These are phyloP conservation scores for Fusarium liriodendri DNA, from an alignment of 2,329 filamentous ascomycete genomes.

Conservation along the genomic window DNA sequence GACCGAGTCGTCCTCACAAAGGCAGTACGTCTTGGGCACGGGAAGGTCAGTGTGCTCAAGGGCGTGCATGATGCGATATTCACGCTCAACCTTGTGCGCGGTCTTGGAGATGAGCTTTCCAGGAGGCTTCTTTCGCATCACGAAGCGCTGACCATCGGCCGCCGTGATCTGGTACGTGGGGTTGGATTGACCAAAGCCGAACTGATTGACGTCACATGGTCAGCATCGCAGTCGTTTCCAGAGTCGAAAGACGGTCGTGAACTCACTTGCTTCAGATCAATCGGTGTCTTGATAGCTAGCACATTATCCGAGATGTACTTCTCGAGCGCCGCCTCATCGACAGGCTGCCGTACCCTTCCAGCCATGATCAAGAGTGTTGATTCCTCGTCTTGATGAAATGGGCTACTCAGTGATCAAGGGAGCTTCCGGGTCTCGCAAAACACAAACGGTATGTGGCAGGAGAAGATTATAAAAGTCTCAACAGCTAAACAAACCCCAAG, in stretches of 20 bases:
- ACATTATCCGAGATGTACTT: conserved; percentile 81
- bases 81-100: conserved; percentile 95
- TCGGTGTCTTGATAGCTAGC: conserved; percentile 83
- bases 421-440: neutral
- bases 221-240: neutral
- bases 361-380: conserved; percentile 69
- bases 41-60: conserved; percentile 83
- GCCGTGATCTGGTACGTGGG: conserved; percentile 93
- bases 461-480: neutral
- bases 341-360: conserved; percentile 87
- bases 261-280: conserved; percentile 88
- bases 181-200: conserved; percentile 97
- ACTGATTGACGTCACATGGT: conserved; percentile 64
- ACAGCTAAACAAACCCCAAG: neutral
- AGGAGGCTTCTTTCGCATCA: conserved; percentile 98
- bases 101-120: conserved; percentile 92
- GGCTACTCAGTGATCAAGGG: neutral
- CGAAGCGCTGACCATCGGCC: conserved; percentile 76
- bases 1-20: conserved; percentile 85
- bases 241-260: no score
- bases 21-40: conserved; percentile 83
- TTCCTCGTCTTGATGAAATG: neutral
- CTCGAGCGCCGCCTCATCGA: conserved; percentile 84
- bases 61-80: conserved; percentile 90
- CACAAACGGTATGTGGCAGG: neutral